These are phyloP conservation scores for Trypanosomatidae sp. DNA, from an alignment of 208 protist species.

Conservation along the genomic window DNA sequence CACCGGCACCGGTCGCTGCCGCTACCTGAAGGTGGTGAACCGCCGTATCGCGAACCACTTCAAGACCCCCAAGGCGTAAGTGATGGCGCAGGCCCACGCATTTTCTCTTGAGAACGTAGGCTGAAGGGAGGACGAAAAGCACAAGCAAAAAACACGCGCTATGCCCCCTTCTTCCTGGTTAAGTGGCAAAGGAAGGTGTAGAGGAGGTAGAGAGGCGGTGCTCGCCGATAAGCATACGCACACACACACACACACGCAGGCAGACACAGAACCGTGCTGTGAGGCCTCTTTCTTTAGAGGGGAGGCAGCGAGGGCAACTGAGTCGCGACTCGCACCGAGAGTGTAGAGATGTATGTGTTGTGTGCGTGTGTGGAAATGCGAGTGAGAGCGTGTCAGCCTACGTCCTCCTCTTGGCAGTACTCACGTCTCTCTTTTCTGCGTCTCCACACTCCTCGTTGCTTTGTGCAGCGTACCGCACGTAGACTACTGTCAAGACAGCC, in stretches of 20 bases:
- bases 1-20: slow-evolving; percentile 98
- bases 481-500: not conserved
- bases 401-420: not conserved
- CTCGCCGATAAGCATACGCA: not conserved
- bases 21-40: slow-evolving; percentile 97
- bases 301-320: not conserved
- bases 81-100: slow-evolving; percentile 6
- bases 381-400: not conserved
- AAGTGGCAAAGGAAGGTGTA: not conserved
- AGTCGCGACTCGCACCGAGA: not conserved
- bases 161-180: not conserved
- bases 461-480: not conserved
- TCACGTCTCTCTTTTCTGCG: not conserved
- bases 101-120: not conserved
- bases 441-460: not conserved
- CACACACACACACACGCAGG: not conserved
- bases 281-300: not conserved
- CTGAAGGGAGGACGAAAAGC: not conserved
- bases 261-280: not conserved
- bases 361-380: not conserved
- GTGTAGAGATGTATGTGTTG: not conserved
- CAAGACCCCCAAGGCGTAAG: slow-evolving; percentile 89
- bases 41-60: slow-evolving; percentile 98
- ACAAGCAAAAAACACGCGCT: not conserved
- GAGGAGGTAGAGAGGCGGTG: no score